Percentiles rank a stretch among this genome's conserved stretches.
These are phyloP conservation scores for Amphicarpaea edgeworthii DNA, from an alignment of 306 rosid genomes.

Conservation along the genomic window DNA sequence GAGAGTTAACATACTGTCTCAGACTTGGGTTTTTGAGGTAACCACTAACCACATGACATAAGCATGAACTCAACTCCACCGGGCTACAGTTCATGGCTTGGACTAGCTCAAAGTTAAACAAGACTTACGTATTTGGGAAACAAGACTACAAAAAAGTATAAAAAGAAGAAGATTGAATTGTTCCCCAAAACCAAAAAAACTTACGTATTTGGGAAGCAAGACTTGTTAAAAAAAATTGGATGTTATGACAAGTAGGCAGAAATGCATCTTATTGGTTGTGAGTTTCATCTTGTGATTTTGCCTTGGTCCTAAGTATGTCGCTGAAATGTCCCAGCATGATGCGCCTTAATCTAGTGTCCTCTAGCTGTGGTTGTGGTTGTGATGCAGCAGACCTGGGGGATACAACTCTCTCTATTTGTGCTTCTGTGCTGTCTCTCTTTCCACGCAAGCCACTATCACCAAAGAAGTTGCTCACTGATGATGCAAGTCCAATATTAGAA, in stretches of 20 bases:
- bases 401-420: conserved; percentile 46
- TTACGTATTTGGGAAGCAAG: neutral
- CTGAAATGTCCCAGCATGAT: conserved; percentile 92
- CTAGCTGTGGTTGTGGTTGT: conserved; percentile 37
- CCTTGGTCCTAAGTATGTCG: conserved; percentile 81
- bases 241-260: neutral
- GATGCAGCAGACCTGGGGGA: conserved; percentile 52
- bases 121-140: too few relatives aligned
- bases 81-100: too few relatives aligned
- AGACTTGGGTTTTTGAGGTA: conserved; percentile 60
- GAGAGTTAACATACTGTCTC: conserved; percentile 49
- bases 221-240: neutral
- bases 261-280: conserved; percentile 51
- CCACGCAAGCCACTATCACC: conserved; percentile 82
- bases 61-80: conserved; percentile 54
- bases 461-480: conserved; percentile 81
- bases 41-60: conserved; percentile 76
- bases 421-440: conserved; percentile 68
- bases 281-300: conserved; percentile 67
- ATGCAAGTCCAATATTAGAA: conserved; percentile 73
- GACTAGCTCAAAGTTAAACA: too few relatives aligned
- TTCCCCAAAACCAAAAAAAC: neutral
- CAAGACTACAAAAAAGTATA: too few relatives aligned
- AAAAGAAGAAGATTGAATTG: neutral
- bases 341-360: conserved; percentile 89